These are phyloP conservation scores for Cinnamomum micranthum DNA, from an alignment of 164 flowering plant species.

Conservation along the genomic window DNA sequence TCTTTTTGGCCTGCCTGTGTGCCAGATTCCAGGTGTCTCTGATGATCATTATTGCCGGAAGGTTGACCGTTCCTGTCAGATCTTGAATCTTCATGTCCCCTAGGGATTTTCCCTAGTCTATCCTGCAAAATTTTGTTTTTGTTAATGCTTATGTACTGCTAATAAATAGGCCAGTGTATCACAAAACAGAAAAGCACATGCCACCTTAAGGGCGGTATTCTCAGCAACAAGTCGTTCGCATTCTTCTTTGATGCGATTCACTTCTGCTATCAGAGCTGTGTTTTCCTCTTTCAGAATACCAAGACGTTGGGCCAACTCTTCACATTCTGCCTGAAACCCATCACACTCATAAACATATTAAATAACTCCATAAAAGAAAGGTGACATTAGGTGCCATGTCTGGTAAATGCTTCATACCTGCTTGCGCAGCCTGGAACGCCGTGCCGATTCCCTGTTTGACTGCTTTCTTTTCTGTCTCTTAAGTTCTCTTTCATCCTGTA, in stretches of 20 bases:
- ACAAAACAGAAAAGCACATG: not conserved
- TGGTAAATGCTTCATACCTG: conserved; percentile 46
- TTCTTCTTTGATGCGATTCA: conserved; percentile 61
- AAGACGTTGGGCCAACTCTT: conserved; percentile 86
- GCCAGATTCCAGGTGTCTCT: conserved; percentile 1
- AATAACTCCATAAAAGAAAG: not conserved
- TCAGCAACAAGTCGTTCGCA: conserved; percentile 73
- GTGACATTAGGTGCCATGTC: not conserved
- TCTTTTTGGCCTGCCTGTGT: conserved; percentile 35
- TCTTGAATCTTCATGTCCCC: conserved; percentile 44
- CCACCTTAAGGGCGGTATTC: conserved; percentile 82
- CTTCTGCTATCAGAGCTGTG: conserved; percentile 61
- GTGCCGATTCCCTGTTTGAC: conserved; percentile 98
- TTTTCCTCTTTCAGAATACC: conserved; percentile 80
- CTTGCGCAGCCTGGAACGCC: conserved; percentile 85
- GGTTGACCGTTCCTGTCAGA: conserved; percentile 36
- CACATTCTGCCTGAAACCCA: conserved; percentile 78
- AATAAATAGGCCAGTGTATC: not conserved
- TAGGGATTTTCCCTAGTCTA: conserved; percentile 60
- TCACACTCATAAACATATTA: not conserved
- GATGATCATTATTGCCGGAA: conserved; percentile 27
- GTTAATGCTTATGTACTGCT: not conserved
- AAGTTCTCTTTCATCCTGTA: conserved; percentile 91
- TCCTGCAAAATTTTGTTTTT: conserved; percentile 45
- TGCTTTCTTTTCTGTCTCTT: conserved; percentile 92